Base-by-base conservation (phyloP, 805 yeast species). In the Nakazawaea pomicola region DNA sequence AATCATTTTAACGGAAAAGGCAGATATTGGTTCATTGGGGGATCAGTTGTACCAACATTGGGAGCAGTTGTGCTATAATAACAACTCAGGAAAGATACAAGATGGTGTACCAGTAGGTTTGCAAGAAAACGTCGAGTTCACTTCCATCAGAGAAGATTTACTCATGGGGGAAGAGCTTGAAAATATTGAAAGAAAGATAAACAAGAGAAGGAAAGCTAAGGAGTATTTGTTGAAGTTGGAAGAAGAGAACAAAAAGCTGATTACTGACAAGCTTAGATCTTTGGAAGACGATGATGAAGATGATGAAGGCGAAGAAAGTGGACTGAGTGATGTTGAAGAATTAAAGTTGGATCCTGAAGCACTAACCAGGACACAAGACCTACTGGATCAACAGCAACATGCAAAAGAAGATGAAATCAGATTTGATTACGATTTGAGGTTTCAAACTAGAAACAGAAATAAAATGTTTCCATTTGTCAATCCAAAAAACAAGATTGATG, bases 401-500 rank as follows among this genome's bases (percentile, higher is more conserved):
- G 41, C 64, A 56, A 36, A 65, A 53, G 54, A 62, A 53, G 62
- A 74, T 19, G 69, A 67, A 6, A 54, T 65, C 44, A 76, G 80
- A 1, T 64, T 79, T 54, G 80, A 74, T 50, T 66, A 60, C 40
- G 86, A 82, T 52, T 74, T 80, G 32, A 65, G 73, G 36, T 51
- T 67, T 23, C 65, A 66, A 5, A 67, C 70, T 28, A 62, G 58
- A 53, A 75, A 67, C 58, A 74, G 55, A 60, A 70, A 67, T 58
- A 75, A 70, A 33, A 82, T 84, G 85, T 93, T 91, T 54, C 98
- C 96, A 10, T 83, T 67, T 50, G 64, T 76, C 29, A 29, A 15
- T 11, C 36, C 29, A 23, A 75, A 76, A 50, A 64, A 73, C 18
- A 77, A 83, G 49, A 64, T 71, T 35, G 98, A 93, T 55, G 97